Conservation (phyloP, 2,329 filamentous ascomycete genomes). For the Pseudocercospora cruenta region DNA sequence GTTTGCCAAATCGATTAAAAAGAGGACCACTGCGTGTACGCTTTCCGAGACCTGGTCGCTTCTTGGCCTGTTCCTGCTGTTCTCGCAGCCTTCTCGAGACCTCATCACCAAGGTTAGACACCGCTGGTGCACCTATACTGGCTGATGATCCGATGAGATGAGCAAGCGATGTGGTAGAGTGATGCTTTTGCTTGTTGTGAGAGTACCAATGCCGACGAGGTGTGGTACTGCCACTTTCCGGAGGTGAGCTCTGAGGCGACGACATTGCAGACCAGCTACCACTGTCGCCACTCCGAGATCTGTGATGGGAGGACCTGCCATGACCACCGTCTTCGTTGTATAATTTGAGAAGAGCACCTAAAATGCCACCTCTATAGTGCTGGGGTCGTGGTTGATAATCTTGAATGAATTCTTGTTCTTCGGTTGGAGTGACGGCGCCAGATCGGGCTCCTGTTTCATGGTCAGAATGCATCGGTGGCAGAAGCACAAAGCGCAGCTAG, state of each 20-base stretch:
- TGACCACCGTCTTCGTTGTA: constrained; percentile 53
- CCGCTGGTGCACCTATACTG: constrained; percentile 46
- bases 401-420: constrained; percentile 54
- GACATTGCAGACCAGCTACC: constrained; percentile 28
- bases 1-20: constrained; percentile 39
- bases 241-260: constrained; percentile 45
- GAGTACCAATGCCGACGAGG: constrained; percentile 46
- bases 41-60: constrained; percentile 33
- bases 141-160: constrained; percentile 50
- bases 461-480: not conserved
- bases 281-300: constrained; percentile 34
- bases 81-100: constrained; percentile 46
- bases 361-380: constrained; percentile 72
- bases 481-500: not conserved
- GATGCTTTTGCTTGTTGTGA: constrained; percentile 37
- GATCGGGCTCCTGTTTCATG: constrained; percentile 42
- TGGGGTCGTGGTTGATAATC: constrained; percentile 69
- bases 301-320: constrained; percentile 28
- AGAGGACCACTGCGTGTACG: constrained; percentile 39
- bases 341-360: constrained; percentile 73
- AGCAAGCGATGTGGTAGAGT: constrained; percentile 48
- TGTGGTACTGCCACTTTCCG: constrained; percentile 48
- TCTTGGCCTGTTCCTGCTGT: constrained; percentile 44
- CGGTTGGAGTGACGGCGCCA: constrained; percentile 53
- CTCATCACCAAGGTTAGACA: constrained; percentile 47